Base-by-base conservation (phyloP, 2,329 filamentous ascomycete genomes). In the Aspergillus alliaceus region DNA sequence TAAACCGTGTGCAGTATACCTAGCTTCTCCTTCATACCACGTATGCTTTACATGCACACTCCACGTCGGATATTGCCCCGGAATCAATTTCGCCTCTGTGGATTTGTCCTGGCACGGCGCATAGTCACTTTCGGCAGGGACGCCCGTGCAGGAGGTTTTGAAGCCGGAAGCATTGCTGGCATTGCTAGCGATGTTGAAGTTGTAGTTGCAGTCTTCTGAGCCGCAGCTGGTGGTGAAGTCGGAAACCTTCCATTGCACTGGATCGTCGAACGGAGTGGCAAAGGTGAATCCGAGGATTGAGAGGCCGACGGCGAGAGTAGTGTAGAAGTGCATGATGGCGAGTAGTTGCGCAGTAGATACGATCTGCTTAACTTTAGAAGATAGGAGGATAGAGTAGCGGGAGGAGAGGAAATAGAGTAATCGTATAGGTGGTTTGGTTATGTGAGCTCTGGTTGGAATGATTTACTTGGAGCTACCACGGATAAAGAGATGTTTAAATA, bases 321-420 rank as follows among this genome's bases (percentile, higher is more conserved):
- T 3, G 2, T 35, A n/a, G 6, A 35, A 1, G 3, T 35, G 34
- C 34, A 35, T 35, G 15, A 18, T 35, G 15, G 2, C n/a, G n/a
- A n/a, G n/a, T n/a, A n/a, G n/a, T n/a, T n/a, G n/a, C n/a, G n/a
- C n/a, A n/a, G n/a, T n/a, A n/a, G n/a, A n/a, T n/a, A n/a, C n/a
- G n/a, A n/a, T n/a, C n/a, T n/a, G n/a, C n/a, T n/a, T n/a, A n/a
- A n/a, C n/a, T n/a, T n/a, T n/a, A 18, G 15, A 18, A 8, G 6
- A 0, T 2, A 35, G 6, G 12, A 12, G 3, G 4, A 9, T 35
- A 7, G n/a, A n/a, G n/a, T n/a, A n/a, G n/a, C n/a, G n/a, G 7
- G 18, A 18, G 6, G 18, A 1, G 12, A 35, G 7, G 6, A 18
- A n/a, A 11, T 35, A 18, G 6, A n/a, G n/a, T n/a, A n/a, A n/a